These are phyloP conservation scores for Hymenoscyphus occultus DNA, from an alignment of 2,329 filamentous ascomycete genomes.

Conservation along the genomic window DNA sequence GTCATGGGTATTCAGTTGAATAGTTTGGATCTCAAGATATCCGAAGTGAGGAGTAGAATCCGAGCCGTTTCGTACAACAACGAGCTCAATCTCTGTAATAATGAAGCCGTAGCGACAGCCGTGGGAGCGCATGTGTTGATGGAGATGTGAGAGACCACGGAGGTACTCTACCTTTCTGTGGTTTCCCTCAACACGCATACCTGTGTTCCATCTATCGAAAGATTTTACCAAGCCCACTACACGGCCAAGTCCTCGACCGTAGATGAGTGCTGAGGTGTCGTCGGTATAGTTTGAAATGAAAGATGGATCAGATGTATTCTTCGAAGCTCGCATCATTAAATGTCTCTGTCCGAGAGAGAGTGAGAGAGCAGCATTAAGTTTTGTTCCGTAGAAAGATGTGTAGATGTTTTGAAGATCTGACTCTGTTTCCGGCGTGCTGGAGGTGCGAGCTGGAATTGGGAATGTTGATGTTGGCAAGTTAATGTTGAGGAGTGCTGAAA, in stretches of 20 bases:
- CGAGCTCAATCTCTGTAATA: slow-evolving; percentile 91
- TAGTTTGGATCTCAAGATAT: slow-evolving; percentile 71
- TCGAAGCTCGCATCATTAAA: slow-evolving; percentile 38
- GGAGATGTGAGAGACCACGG: slow-evolving; percentile 78
- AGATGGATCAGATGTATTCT: slow-evolving; percentile 34
- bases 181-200: slow-evolving; percentile 83
- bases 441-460: slow-evolving; percentile 45
- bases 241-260: slow-evolving; percentile 53
- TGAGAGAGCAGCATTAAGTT: slow-evolving; percentile 80
- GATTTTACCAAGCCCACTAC: slow-evolving; percentile 84
- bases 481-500: slow-evolving; percentile 69
- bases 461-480: slow-evolving; percentile 62
- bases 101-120: slow-evolving; percentile 94
- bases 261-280: slow-evolving; percentile 46
- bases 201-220: slow-evolving; percentile 93
- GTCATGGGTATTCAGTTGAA: slow-evolving; percentile 51
- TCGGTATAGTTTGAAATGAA: slow-evolving; percentile 53
- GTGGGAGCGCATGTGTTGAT: slow-evolving; percentile 91
- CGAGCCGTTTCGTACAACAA: slow-evolving; percentile 79
- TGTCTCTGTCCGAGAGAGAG: slow-evolving; percentile 69
- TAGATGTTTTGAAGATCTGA: slow-evolving; percentile 72
- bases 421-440: slow-evolving; percentile 74
- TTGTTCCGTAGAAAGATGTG: slow-evolving; percentile 74
- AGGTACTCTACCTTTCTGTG: slow-evolving; percentile 87
- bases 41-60: slow-evolving; percentile 77